Evolutionary conservation across 2,329 filamentous ascomycete genomes (phyloP), one percentile per base, ranked within the genome.

Genomic region (Cladosporium sp.): DNA sequence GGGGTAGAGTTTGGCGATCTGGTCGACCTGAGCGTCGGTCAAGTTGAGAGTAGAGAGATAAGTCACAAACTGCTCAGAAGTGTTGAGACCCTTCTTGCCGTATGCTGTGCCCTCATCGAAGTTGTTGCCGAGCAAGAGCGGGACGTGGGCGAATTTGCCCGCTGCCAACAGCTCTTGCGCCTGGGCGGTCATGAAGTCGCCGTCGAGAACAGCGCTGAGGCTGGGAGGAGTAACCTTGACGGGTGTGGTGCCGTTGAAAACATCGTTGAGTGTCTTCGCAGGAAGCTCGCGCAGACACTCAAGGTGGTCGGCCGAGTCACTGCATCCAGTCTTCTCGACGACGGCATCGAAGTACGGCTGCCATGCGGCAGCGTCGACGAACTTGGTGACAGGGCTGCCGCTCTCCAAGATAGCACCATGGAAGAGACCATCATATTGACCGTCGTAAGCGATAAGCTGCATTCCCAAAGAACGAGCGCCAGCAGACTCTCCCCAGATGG

Each of bases 401-500:
- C 73, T 76, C 58, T 81, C 69, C 76, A 80, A 76, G 31, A 80
- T 78, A 6, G 77, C 80, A 58, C 69, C 77, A n/a, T 77, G 76
- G 75, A 81, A 81, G 16, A 81, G 74, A 33, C 75, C 71, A 62
- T 81, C 80, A 12, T 63, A 28, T n/a, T 63, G 35, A 31, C 80
- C 79, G 28, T 75, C 72, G 70, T 77, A 80, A 4, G 79, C 79
- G 10, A 74, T 78, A 21, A 63, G 61, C 61, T 63, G 61, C 61
- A 63, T 63, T 3, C 61, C 61, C 10, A 63, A 37, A 44, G 86
- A 88, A 75, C 90, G 88, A 8, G 85, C 69, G 23, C 80, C 80
- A 11, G 78, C 75, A 1, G 85, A 88, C 74, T 93, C 88, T 29
- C 91, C 91, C 88, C 88, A 92, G 66, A 93, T 88, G 0, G 90